Evolutionary conservation across 768 basidiomycete species (phyloP).

Genomic region (Flagelloscypha sp.): DNA sequence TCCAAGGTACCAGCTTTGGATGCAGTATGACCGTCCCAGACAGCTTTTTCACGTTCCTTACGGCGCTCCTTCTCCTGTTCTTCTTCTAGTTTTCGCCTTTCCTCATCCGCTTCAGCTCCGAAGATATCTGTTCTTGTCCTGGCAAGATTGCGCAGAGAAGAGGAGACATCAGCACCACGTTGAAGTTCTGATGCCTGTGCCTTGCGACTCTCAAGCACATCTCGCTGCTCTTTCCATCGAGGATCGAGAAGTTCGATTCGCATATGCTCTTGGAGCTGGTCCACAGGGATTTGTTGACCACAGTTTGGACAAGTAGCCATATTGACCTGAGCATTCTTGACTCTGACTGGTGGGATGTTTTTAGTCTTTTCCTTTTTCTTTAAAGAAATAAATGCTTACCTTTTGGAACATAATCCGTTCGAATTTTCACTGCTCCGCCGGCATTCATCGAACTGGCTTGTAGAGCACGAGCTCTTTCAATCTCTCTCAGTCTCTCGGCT

Average conservation of each 20-base stretch:
- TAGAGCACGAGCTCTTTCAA: constrained; percentile 71
- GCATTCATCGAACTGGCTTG: constrained; percentile 71
- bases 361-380: too few species aligned
- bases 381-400: constrained; percentile 38
- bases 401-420: constrained; percentile 94
- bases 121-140: constrained; percentile 97
- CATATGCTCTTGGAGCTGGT: constrained; percentile 96
- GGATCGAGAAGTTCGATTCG: constrained; percentile 97
- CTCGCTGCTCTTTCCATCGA: constrained; percentile 95
- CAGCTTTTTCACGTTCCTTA: constrained; percentile 87
- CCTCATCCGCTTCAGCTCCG: constrained; percentile 89
- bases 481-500: constrained; percentile 59
- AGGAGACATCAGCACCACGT: constrained; percentile 87
- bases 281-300: constrained; percentile 92
- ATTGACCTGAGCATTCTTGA: constrained; percentile 54
- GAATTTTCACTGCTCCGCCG: constrained; percentile 83
- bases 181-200: constrained; percentile 83
- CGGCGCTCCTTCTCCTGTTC: constrained; percentile 75
- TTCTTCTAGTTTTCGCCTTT: constrained; percentile 77
- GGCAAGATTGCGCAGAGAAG: constrained; percentile 88
- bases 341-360: constrained; percentile 43
- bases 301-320: constrained; percentile 90
- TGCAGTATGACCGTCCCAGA: constrained; percentile 98
- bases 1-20: constrained; percentile 87
- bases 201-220: constrained; percentile 80